Evolutionary conservation across 495 filamentous ascomycete species (phyloP), one percentile per base, ranked within the genome.

Genomic region (Cercophora samala): DNA sequence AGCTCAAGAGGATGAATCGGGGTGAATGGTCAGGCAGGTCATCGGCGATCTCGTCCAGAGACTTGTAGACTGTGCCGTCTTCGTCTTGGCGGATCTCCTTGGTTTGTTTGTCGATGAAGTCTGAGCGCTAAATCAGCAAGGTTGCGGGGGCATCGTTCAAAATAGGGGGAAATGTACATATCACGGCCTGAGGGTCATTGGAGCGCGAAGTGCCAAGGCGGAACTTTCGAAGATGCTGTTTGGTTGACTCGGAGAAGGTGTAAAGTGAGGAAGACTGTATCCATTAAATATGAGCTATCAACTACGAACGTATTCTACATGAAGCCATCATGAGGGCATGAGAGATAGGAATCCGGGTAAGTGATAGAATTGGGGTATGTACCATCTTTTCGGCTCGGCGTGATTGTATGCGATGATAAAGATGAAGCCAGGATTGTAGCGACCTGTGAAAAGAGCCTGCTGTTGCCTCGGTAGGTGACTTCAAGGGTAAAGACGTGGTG

Each of bases 1-100:
- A 93, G 77, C 92, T 96, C 64, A 99, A 82, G 64, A 98, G 82
- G 32, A 99, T 84, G 73, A 92, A 99, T 24, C 93, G 86, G 17
- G 95, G 94, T 13, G 91, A 87, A 71, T 96, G 88, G 60, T 97
- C 93, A n/a, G 95, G 95, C 55, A 99, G 87, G 75, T 95, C 94
- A 60, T 97, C 94, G 59, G 82, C 88, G 52, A 99, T 78, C 51
- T 91, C 89, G 32, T 88, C 83, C 74, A 99, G 86, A 63, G 88
- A 87, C 6, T 86, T 90, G 80, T 96, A 97, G 64, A 92, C 85
- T 60, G 86, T 84, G 63, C 79, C 77, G 29, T 88, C 84, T 54
- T 89, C 89, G 74, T 93, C 90, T 68, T 90, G 85, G 54, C 86
- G 87, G 75, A 99, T 96, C 78, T 97, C 93, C 65, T 96, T 85